Conservation (phyloP, 2,329 filamentous ascomycete species). For the Fusarium dlaminii region DNA sequence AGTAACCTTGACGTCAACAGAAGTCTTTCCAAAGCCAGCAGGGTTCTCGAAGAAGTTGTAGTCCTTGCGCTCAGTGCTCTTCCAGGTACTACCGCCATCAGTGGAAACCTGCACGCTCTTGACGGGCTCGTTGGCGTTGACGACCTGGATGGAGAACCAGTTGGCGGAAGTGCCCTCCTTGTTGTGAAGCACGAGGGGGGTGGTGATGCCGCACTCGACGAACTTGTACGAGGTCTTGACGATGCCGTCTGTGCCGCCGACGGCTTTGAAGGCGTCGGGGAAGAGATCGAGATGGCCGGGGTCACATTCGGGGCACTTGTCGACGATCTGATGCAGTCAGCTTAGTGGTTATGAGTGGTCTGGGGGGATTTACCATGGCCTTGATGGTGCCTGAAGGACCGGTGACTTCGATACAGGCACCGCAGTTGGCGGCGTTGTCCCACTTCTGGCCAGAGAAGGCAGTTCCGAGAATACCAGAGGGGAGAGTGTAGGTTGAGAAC, state of each 20-base stretch:
- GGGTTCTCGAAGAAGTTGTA: slow-evolving; percentile 72
- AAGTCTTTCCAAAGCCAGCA: slow-evolving; percentile 63
- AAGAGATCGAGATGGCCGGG: slow-evolving; percentile 57
- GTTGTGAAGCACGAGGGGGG: slow-evolving; percentile 55
- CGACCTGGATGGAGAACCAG: slow-evolving; percentile 64
- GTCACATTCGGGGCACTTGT: slow-evolving; percentile 55
- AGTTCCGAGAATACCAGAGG: slow-evolving; percentile 66
- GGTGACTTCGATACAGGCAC: slow-evolving; percentile 68
- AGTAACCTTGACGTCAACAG: slow-evolving; percentile 66
- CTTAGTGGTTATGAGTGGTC: not conserved
- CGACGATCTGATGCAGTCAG: slow-evolving; percentile 50
- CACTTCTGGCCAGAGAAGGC: slow-evolving; percentile 69
- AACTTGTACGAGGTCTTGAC: slow-evolving; percentile 50
- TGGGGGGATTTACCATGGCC: slow-evolving; percentile 64
- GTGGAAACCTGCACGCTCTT: slow-evolving; percentile 67
- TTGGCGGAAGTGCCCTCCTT: slow-evolving; percentile 55
- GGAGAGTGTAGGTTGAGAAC: slow-evolving; percentile 70
- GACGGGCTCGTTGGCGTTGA: slow-evolving; percentile 68
- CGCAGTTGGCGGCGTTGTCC: slow-evolving; percentile 65
- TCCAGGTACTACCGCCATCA: slow-evolving; percentile 68
- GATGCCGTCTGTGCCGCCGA: slow-evolving; percentile 50
- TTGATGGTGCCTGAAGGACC: slow-evolving; percentile 66
- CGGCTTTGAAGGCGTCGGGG: slow-evolving; percentile 51
- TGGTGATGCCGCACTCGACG: slow-evolving; percentile 54
- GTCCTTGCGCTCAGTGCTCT: slow-evolving; percentile 60